Evolutionary conservation across 2,329 filamentous ascomycete genomes (phyloP), one percentile per base, ranked within the genome.

Genomic region (Aureobasidium leucospermi): DNA sequence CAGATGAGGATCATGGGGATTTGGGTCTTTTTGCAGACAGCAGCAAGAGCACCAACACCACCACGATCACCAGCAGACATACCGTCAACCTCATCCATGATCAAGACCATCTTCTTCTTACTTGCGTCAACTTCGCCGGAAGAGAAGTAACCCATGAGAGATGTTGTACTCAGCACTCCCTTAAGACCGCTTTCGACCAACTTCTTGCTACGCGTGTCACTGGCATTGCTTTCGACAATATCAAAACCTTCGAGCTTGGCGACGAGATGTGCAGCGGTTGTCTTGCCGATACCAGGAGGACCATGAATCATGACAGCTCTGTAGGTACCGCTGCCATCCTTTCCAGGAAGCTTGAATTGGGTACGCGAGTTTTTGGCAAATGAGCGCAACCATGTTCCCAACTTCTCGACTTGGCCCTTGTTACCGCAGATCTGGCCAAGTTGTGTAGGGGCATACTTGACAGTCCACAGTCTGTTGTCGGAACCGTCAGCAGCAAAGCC

Each of bases 21-120:
- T 66, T 94, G 86, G 0, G 92, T 94, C 79, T 96, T 96, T 76
- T 89, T 96, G 80, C 93, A 96, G 58, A 96, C 88, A 61, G 94
- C 90, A 60, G 94, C 93, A 60, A 99, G 80, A 32, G 94, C 94
- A 53, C 92, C 94, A 49, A 99, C 94, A 72, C 94, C 94, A 65
- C 94, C 94, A 62, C 94, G 87, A 71, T 99, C 94, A 70, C 94
- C 94, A 38, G 90, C 92, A 62, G 93, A 97, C 94, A 99, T 97
- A 56, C 94, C 94, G 68, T 99, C 94, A 4, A 99, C 94, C 74
- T 99, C 94, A 67, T 99, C 94, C 94, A 99, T 97, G 75, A 99
- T 90, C 51, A 99, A 78, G 6, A 96, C 90, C 36, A 97, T 85
- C 67, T 96, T 96, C 78, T 95, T 96, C 78, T 94, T 97, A 15